phyloP scores from a whole-genome alignment of 305 asterid genomes.

The Fraxinus sp. region DNA sequence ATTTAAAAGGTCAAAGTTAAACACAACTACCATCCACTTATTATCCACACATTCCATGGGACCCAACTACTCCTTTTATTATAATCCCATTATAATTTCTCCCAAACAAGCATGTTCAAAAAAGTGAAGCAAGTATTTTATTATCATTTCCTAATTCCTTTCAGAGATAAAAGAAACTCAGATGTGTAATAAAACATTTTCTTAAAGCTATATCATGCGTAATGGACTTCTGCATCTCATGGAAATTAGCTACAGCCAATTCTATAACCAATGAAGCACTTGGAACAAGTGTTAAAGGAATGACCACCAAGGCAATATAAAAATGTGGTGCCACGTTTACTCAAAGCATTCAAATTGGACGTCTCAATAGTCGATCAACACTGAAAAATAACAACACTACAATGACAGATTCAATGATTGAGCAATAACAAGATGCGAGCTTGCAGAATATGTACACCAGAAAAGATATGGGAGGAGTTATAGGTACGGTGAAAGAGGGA shows the following conservation, averaged over 20 bases:
- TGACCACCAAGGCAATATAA: not conserved
- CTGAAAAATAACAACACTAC: not conserved
- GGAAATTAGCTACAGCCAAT: not conserved
- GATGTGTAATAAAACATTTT: not conserved
- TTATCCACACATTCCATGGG: not conserved
- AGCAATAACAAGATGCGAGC: conserved; percentile 15
- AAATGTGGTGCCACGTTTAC: not conserved
- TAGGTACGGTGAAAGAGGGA: not conserved
- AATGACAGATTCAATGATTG: not conserved
- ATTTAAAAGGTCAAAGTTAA: not conserved
- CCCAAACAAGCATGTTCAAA: not conserved
- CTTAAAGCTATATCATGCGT: not conserved
- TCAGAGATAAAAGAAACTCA: not conserved
- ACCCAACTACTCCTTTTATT: not conserved
- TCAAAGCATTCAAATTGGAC: not conserved
- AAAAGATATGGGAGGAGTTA: not conserved
- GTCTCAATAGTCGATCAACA: not conserved
- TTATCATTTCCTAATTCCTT: not conserved
- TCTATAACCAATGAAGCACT: not conserved
- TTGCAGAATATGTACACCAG: not conserved
- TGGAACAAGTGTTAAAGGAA: not conserved
- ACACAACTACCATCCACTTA: not conserved
- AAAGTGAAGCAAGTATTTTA: not conserved
- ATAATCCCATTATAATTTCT: not conserved
- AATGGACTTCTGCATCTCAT: not conserved